phyloP scores from a whole-genome alignment of 495 filamentous ascomycete genomes.

The Xanthoparmelia taractica region DNA sequence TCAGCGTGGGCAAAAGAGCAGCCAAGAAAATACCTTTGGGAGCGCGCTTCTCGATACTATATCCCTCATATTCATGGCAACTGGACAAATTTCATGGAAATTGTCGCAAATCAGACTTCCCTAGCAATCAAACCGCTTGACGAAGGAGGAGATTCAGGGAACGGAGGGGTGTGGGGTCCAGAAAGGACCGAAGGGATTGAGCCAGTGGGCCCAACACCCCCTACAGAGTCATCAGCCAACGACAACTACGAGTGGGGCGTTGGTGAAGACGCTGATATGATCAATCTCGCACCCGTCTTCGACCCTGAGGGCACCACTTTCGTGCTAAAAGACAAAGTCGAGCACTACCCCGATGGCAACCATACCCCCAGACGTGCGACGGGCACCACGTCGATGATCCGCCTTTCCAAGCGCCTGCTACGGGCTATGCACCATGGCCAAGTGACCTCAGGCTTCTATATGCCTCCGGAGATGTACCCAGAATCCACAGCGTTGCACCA shows the following conservation, averaged over 20 bases:
- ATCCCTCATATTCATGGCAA: constrained; percentile 55
- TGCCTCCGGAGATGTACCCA: constrained; percentile 64
- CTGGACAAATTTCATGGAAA: constrained; percentile 47
- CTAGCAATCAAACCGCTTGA: background rate
- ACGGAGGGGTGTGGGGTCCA: constrained; percentile 55
- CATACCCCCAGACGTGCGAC: constrained; percentile 56
- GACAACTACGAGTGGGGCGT: constrained; percentile 68
- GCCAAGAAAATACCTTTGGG: constrained; percentile 64
- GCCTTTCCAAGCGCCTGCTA: constrained; percentile 55
- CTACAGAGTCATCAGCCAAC: constrained; percentile 42
- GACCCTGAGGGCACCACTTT: constrained; percentile 57
- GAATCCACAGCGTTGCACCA: constrained; percentile 58
- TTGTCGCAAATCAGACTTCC: constrained; percentile 35
- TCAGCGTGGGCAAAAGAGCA: constrained; percentile 50
- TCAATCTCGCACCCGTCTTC: constrained; percentile 63
- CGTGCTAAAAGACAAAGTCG: constrained; percentile 53
- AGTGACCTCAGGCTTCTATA: constrained; percentile 50
- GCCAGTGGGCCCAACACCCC: constrained; percentile 53
- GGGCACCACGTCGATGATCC: constrained; percentile 54
- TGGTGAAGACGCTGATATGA: constrained; percentile 67
- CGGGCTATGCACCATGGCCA: constrained; percentile 59
- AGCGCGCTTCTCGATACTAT: constrained; percentile 66
- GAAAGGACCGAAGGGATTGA: constrained; percentile 43
- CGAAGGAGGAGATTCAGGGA: constrained; percentile 25
- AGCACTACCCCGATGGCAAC: constrained; percentile 49